Percentiles rank a stretch among this genome's conserved stretches.
Conservation (phyloP, 257 asterid genomes). For the Dorcoceras hygrometricum region DNA sequence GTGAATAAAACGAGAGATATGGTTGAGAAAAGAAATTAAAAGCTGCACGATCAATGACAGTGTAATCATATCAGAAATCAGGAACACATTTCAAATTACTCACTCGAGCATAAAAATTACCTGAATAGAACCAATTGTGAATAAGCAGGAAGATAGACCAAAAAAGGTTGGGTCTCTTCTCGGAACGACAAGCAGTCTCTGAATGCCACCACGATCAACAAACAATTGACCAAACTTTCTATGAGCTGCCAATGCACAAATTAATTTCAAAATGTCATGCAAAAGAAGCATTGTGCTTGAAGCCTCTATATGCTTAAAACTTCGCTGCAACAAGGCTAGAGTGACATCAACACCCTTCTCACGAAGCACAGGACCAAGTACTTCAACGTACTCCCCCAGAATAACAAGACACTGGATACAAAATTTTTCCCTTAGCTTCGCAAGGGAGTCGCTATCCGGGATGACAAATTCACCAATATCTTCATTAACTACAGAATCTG, state of each 20-base stretch:
- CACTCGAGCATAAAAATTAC: slow-evolving; percentile 33
- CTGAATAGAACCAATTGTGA: slow-evolving; percentile 91
- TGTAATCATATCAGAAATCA: slow-evolving; percentile 9
- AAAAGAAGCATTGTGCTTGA: slow-evolving; percentile 43
- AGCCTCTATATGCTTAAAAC: slow-evolving; percentile 63
- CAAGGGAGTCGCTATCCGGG: slow-evolving; percentile 63
- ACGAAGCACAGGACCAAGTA: slow-evolving; percentile 95
- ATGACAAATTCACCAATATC: slow-evolving; percentile 57
- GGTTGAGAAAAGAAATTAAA: not conserved
- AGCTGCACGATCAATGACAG: not conserved
- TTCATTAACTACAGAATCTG: slow-evolving; percentile 51
- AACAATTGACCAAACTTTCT: slow-evolving; percentile 85
- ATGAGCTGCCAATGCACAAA: slow-evolving; percentile 93
- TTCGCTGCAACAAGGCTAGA: slow-evolving; percentile 73
- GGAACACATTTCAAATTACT: slow-evolving; percentile 16
- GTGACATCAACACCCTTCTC: slow-evolving; percentile 98
- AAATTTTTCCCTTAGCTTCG: slow-evolving; percentile 85
- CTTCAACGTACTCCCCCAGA: slow-evolving; percentile 97
- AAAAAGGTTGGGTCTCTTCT: slow-evolving; percentile 63
- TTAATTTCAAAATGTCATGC: slow-evolving; percentile 84
- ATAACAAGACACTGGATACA: slow-evolving; percentile 88
- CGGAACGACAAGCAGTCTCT: slow-evolving; percentile 72
- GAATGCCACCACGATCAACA: slow-evolving; percentile 97
- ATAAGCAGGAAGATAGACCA: slow-evolving; percentile 92
- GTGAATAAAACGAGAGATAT: slow-evolving; percentile 9